A percentile compares a stretch with the other conserved stretches of the same genome.
Conservation (phyloP, 78 protist species). For the Tieghemostelium lacteum region DNA sequence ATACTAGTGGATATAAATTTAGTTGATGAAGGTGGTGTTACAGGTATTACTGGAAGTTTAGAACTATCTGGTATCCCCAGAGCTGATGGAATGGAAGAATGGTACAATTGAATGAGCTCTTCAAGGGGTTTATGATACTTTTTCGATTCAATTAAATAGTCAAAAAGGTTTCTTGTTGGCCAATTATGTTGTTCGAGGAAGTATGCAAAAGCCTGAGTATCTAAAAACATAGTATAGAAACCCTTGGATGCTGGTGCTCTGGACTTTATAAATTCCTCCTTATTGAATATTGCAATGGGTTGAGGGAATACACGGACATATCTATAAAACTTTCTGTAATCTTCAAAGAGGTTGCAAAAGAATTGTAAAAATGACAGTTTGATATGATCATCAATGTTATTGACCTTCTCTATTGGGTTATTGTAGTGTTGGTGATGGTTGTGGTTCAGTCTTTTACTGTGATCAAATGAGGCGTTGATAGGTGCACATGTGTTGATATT, state of each 20-base stretch:
- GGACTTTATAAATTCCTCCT: slow-evolving; percentile 29
- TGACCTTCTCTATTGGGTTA: background rate
- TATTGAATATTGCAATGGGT: slow-evolving; percentile 76
- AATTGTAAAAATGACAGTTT: slow-evolving; percentile 57
- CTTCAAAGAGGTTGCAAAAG: slow-evolving; percentile 57
- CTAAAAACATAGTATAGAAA: slow-evolving; percentile 38
- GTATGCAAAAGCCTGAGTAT: slow-evolving; percentile 67
- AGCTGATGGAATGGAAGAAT: slow-evolving; percentile 42
- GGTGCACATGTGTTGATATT: slow-evolving; percentile 34
- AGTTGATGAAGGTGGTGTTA: background rate
- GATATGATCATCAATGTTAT: slow-evolving; percentile 30
- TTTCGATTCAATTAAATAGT: slow-evolving; percentile 32
- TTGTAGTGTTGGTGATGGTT: background rate
- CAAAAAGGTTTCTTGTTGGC: slow-evolving; percentile 64
- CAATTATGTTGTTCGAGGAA: slow-evolving; percentile 69
- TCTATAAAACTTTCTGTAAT: slow-evolving; percentile 52
- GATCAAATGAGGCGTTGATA: background rate
- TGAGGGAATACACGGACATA: slow-evolving; percentile 79
- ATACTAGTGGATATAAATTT: background rate
- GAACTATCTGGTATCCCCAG: slow-evolving; percentile 26
- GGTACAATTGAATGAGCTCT: slow-evolving; percentile 14
- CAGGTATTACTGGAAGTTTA: background rate
- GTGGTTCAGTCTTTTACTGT: background rate
- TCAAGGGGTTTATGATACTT: slow-evolving; percentile 41
- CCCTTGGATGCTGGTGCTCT: background rate